Evolutionary conservation across 352 stramenopile species (phyloP), one percentile per base, ranked within the genome.

Genomic region (Globisporangium uncinulatum): DNA sequence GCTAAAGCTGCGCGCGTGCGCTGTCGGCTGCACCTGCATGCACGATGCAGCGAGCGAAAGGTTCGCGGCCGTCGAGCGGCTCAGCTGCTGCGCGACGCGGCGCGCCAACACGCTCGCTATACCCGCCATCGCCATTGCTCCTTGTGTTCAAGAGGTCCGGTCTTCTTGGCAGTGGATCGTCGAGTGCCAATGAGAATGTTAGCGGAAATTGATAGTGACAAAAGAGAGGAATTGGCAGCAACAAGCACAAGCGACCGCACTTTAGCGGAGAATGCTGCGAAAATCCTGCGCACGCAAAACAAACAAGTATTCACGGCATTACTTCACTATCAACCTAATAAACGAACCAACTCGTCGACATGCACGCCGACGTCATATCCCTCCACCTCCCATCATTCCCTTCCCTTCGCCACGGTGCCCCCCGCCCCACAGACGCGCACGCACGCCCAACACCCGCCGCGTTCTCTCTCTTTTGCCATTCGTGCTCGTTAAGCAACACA

Each of bases 1-100:
- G 61, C 85, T 71, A 62, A 94, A 83, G 45, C 59, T 72, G 61
- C 85, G 85, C 68, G 64, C 74, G 56, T 81, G 69, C 58, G 68
- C 70, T 32, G 48, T 46, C 34, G 32, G 19, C 21, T 54, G 31
- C 34, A n/a, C 7, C 21, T 51, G 31, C 48, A 20, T 31, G 20
- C 46, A 50, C 42, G 43, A 7, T 29, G 41, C 49, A 13, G 41
- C 29, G 8, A n/a, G 2, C 44, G 37, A 46, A 42, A 6, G n/a
- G n/a, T 2, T 36, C 43, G 54, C 47, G 17, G 57, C 62, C 57
- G 63, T 53, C 20, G 50, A 44, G 47, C 45, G 67, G 32, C 44
- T 56, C 46, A 74, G 54, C 57, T 74, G 71, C 34, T 58, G 51
- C 63, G 44, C 66, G n/a, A 56, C 62, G 36, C 62, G 50, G 58